phyloP scores from a whole-genome alignment of 2,329 filamentous ascomycete species.

The Xylariaceae sp. region DNA sequence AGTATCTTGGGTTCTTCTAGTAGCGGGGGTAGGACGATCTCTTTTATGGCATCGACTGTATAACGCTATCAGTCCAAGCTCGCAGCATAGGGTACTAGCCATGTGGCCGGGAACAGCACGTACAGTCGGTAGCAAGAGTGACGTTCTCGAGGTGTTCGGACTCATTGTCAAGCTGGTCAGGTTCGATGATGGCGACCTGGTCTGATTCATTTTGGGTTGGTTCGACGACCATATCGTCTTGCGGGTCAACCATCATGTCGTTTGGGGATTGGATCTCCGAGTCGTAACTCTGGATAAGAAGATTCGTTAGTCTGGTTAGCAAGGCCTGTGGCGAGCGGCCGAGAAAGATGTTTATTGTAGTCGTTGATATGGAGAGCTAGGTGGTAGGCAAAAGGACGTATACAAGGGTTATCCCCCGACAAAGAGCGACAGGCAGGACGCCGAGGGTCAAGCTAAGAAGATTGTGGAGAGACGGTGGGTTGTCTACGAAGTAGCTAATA shows the following conservation, averaged over 20 bases:
- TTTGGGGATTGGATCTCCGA: slow-evolving; percentile 59
- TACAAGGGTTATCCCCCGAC: neutral
- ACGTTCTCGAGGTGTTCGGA: slow-evolving; percentile 55
- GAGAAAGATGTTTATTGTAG: neutral
- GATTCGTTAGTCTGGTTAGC: slow-evolving; percentile 31
- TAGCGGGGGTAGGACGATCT: slow-evolving; percentile 75
- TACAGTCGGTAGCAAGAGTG: slow-evolving; percentile 61
- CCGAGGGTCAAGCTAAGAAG: slow-evolving; percentile 2
- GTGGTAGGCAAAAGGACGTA: slow-evolving; percentile 1
- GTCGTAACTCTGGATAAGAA: slow-evolving; percentile 55
- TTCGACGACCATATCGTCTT: slow-evolving; percentile 59
- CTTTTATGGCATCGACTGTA: slow-evolving; percentile 83
- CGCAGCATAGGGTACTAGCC: neutral
- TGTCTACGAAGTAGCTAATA: slow-evolving; percentile 2
- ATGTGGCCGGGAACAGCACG: slow-evolving; percentile 38
- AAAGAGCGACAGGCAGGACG: neutral
- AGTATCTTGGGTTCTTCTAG: slow-evolving; percentile 79
- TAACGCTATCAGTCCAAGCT: slow-evolving; percentile 36
- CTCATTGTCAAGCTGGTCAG: slow-evolving; percentile 58
- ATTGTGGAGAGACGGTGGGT: neutral
- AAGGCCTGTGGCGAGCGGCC: neutral
- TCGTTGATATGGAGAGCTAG: neutral
- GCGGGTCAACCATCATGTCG: slow-evolving; percentile 63
- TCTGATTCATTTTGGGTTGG: slow-evolving; percentile 57
- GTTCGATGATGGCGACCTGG: slow-evolving; percentile 60